These are phyloP conservation scores for Forsythia viridissima DNA, from an alignment of 257 asterid species.

Conservation along the genomic window DNA sequence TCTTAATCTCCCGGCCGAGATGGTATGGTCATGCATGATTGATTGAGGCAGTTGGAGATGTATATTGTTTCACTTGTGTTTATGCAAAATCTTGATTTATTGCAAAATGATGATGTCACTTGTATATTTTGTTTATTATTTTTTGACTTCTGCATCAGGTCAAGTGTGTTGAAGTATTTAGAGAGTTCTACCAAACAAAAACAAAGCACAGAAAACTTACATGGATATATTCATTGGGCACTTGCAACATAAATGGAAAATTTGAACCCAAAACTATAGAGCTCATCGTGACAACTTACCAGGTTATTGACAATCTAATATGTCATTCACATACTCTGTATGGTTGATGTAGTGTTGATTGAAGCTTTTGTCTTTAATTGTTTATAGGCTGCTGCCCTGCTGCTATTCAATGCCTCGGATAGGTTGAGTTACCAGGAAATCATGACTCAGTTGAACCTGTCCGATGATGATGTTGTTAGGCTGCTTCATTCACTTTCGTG, in stretches of 20 bases:
- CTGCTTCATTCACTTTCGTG: slow-evolving; percentile 98
- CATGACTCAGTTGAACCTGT: slow-evolving; percentile 78
- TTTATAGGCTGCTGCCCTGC: slow-evolving; percentile 80
- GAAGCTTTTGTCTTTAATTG: slow-evolving; percentile 1
- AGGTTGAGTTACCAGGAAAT: slow-evolving; percentile 88
- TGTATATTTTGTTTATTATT: not conserved
- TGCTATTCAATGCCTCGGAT: slow-evolving; percentile 87
- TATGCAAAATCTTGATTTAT: not conserved
- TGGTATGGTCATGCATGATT: slow-evolving; percentile 50
- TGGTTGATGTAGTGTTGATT: slow-evolving; percentile 5
- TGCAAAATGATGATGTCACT: slow-evolving; percentile 6
- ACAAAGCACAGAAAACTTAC: slow-evolving; percentile 97
- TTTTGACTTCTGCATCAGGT: slow-evolving; percentile 50
- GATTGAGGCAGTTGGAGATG: not conserved
- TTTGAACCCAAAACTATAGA: slow-evolving; percentile 89
- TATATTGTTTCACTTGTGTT: not conserved
- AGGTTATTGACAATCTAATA: slow-evolving; percentile 48
- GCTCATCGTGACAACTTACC: slow-evolving; percentile 88
- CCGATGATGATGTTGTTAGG: slow-evolving; percentile 93
- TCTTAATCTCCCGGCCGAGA: slow-evolving; percentile 93
- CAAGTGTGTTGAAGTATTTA: slow-evolving; percentile 88
- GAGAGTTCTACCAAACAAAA: slow-evolving; percentile 95
- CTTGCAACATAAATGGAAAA: slow-evolving; percentile 89
- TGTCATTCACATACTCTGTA: slow-evolving; percentile 11
- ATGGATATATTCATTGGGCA: slow-evolving; percentile 95